Evolutionary conservation across 352 stramenopile species (phyloP), one percentile per base, ranked within the genome.

Genomic region (Globisporangium carolinianum): DNA sequence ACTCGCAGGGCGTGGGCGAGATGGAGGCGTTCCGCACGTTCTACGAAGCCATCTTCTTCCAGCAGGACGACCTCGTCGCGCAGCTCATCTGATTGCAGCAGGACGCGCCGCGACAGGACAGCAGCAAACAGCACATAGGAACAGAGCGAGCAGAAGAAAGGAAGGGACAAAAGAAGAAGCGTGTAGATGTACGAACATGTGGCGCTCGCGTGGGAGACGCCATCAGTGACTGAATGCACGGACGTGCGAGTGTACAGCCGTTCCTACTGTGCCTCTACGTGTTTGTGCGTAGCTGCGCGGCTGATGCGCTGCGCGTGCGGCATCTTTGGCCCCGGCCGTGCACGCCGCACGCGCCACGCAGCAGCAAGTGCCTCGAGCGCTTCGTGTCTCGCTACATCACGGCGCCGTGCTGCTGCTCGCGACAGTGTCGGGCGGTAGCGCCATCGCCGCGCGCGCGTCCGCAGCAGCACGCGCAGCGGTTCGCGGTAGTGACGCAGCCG

Each of bases 1-100:
- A 92, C 68, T 92, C 82, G 15, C 79, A 89, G 47, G 78, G 79
- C 9, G 68, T 92, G 52, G 77, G 71, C 18, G 79, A 90, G 61
- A 83, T 92, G 65, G 79, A 89, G 49, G 66, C 77, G n/a, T 92
- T 92, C 53, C 79, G 79, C n/a, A 79, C 75, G 56, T 92, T 92
- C 56, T 92, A 92, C 68, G 79, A 90, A 57, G 79, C 82, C 12
- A 82, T 90, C 55, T 92, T 92, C 67, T 90, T 90, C 54, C 72
- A 89, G 62, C 67, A 86, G 55, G 71, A 74, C 48, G 65, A 65
- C 17, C 62, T 70, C 43, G 66, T 75, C 47, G 60, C 67, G 32
- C 65, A 72, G 60, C 65, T 89, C 55, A 72, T 72, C 42, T 72
- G 59, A 61, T 39, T 3, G 17, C 47, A 38, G 46, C 36, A 18